A percentile compares a stretch with the other conserved stretches of the same genome.
These are phyloP conservation scores for Heterobasidion annosum DNA, from an alignment of 1,284 basidiomycete species.

Conservation along the genomic window DNA sequence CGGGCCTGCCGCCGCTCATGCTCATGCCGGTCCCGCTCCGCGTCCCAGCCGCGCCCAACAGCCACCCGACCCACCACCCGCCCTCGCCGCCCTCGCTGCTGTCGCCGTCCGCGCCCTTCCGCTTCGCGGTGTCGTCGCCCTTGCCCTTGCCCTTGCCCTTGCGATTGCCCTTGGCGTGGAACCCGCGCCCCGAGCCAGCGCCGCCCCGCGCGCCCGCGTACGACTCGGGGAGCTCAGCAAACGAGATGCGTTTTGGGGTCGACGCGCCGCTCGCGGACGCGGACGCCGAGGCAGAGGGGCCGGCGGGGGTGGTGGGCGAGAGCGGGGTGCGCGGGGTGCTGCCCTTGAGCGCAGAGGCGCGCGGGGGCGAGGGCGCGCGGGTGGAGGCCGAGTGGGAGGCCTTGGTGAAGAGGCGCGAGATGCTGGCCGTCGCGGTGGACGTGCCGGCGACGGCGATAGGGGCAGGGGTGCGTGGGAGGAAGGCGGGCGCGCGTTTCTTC, in stretches of 20 bases:
- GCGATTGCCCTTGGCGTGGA: conserved; percentile 15
- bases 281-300: conserved; percentile 10
- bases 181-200: conserved; percentile 16
- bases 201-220: conserved; percentile 25
- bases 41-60: conserved; percentile 18
- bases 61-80: conserved; percentile 46
- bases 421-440: conserved; percentile 63
- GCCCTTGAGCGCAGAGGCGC: conserved; percentile 43
- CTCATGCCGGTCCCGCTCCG: conserved; percentile 13
- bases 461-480: conserved; percentile 37
- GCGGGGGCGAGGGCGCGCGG: conserved; percentile 40
- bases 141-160: conserved; percentile 18
- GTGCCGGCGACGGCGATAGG: conserved; percentile 44
- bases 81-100: conserved; percentile 14
- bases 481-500: conserved; percentile 18
- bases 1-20: conserved; percentile 21
- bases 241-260: conserved; percentile 72
- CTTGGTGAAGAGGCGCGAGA: conserved; percentile 68
- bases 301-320: conserved; percentile 7
- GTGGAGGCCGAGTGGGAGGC: conserved; percentile 52
- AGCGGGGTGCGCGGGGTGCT: conserved; percentile 17
- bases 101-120: conserved; percentile 13
- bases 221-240: conserved; percentile 62
- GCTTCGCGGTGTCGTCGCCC: conserved; percentile 7
- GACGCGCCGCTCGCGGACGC: conserved; percentile 27